Evolutionary conservation across 306 rosid genomes (phyloP).

Genomic region (Prunus padus): DNA sequence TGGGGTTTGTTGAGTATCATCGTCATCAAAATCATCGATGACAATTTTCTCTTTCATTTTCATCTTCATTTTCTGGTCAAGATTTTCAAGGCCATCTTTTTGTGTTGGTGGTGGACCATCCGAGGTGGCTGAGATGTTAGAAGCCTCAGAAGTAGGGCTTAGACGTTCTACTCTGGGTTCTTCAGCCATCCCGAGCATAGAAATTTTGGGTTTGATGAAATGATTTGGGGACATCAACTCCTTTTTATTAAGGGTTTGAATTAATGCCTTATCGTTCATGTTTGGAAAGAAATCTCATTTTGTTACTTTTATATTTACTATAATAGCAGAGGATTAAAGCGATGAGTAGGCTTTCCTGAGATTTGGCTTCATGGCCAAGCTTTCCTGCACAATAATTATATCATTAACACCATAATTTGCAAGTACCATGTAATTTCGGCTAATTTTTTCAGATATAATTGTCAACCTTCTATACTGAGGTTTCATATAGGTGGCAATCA

Average conservation of each 20-base stretch:
- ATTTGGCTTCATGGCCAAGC: slow-evolving; percentile 10
- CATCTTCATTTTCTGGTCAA: slow-evolving; percentile 13
- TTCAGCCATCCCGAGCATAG: slow-evolving; percentile 31
- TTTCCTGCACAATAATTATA: background rate
- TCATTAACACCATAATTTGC: slow-evolving; percentile 12
- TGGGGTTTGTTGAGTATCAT: background rate
- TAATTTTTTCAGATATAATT: slow-evolving; percentile 16
- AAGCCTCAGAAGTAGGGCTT: slow-evolving; percentile 38
- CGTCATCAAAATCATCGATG: slow-evolving; percentile 4
- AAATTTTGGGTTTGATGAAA: slow-evolving; percentile 5
- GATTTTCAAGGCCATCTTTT: background rate
- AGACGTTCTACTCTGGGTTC: background rate
- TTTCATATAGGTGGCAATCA: slow-evolving; percentile 19
- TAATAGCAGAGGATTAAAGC: slow-evolving; percentile 18
- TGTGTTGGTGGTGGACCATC: slow-evolving; percentile 3
- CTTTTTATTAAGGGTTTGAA: slow-evolving; percentile 37
- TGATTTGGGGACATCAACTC: slow-evolving; percentile 9
- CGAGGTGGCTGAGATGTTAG: slow-evolving; percentile 45
- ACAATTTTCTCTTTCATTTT: slow-evolving; percentile 21
- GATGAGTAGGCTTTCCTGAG: slow-evolving; percentile 3
- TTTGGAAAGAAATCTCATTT: slow-evolving; percentile 36
- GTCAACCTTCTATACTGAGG: slow-evolving; percentile 29
- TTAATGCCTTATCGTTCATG: slow-evolving; percentile 29
- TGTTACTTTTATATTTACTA: slow-evolving; percentile 23
- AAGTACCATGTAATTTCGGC: background rate